Evolutionary conservation across 2,329 filamentous ascomycete genomes (phyloP), one percentile per base, ranked within the genome.

Genomic region (Aspergillus felis): DNA sequence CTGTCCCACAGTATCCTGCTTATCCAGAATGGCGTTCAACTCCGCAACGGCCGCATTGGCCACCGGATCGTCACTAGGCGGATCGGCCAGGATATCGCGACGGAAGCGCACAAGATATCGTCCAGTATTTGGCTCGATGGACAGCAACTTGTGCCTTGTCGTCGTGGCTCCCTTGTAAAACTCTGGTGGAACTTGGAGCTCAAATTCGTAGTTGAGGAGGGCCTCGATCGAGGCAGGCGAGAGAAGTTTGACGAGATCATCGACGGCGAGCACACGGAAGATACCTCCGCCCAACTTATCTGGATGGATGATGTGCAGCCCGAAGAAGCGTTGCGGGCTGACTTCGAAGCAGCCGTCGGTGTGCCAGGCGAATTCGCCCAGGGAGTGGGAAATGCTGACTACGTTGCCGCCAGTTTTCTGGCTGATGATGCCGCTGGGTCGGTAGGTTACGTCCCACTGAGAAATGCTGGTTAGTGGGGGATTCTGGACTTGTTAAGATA

Each of bases 301-400:
- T 20, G 55, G 55, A 27, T 50, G 55, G 14, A 57, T 35, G 41
- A 57, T 57, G 12, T 57, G 55, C 5, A 57, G 54, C n/a, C 55
- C 55, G 22, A 57, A 55, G 24, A 35, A 57, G 22, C 55, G 51
- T 6, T 32, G 44, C 20, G 55, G 55, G 9, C 25, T 54, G 5
- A 8, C 24, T 29, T 57, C 55, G 28, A 54, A 54, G 22, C 52
- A 38, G 14, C 41, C 55, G 49, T 57, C 55, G 8, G 55, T 57
- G 27, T 57, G 55, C 55, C 55, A 57, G 25, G 41, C 52, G n/a
- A 57, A 57, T 35, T 57, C 52, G 17, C 52, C 52, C 17, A 57
- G 51, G 2, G 52, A 55, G 27, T 57, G 55, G 20, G 51, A 54
- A 25, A 54, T 55, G 32, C 55, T 57, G 51, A 50, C 52, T 24